Evolutionary conservation across 805 yeast species (phyloP), one percentile per base, ranked within the genome.

Genomic region (Trichomonascus vanleenenianus): DNA sequence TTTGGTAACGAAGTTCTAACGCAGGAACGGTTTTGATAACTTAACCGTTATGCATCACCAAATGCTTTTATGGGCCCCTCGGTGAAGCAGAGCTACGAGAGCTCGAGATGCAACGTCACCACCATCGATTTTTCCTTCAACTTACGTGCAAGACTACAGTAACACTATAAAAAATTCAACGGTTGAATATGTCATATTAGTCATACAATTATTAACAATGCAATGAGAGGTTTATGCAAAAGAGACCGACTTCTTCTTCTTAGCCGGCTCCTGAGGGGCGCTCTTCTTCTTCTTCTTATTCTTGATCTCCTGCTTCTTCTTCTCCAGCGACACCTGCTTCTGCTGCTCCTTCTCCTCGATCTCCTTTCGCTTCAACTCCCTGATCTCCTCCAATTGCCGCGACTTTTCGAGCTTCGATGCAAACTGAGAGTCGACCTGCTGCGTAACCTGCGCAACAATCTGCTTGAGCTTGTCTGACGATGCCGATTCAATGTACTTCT

Each of bases 381-480:
- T 75, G 48, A 91, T 77, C 55, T 85, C 95, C 64, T 91, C 97
- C 40, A 93, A 71, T 64, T 95, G 81, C 59, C 85, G 78, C 0
- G 95, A 81, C 60, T 85, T 86, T 60, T 91, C 98, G 46, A 93
- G 70, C 65, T 88, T 93, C 54, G 95, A 83, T 58, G 89, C 96
- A 56, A 83, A 81, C 7, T 78, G 75, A 37, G 76, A 74, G 50
- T 91, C 97, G 52, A 80, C 73, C 50, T 81, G 77, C 59, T 88
- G 95, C 56, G 87, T 88, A 45, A 93, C 87, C 30, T 83, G 78
- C 52, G 80, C 82, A 43, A 89, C 78, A 49, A 91, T 71, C 63
- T 94, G 73, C 52, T 75, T 76, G 66, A 87, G 63, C 58, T 87
- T 86, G 54, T 78, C 74, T 57, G 85, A 95, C 36, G 69, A 81